Conservation (phyloP, 192 early-diverging fungal genomes). For the Dissophora ornata region DNA sequence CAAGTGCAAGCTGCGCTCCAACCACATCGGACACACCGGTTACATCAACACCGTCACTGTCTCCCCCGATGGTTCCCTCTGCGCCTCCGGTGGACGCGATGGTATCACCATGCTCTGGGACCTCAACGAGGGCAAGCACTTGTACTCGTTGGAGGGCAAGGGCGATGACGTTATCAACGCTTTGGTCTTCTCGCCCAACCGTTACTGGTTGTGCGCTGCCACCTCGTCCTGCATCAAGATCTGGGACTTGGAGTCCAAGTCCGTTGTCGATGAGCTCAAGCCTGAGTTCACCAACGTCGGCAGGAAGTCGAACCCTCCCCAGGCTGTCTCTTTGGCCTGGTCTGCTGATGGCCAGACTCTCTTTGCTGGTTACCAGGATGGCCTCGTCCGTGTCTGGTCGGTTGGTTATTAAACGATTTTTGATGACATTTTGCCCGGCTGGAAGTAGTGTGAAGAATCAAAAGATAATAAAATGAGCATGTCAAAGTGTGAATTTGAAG, state of each 20-base stretch:
- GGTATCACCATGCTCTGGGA: constrained; percentile 99
- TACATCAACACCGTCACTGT: constrained; percentile 99
- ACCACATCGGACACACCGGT: constrained; percentile 98
- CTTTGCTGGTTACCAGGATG: constrained; percentile 96
- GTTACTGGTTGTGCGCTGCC: constrained; percentile 99
- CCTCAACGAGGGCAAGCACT: constrained; percentile 99
- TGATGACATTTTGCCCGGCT: constrained; percentile 3
- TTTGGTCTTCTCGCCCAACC: constrained; percentile 98
- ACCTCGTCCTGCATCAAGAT: constrained; percentile 96
- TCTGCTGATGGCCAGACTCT: constrained; percentile 97
- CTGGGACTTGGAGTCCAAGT: constrained; percentile 99
- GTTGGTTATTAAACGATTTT: constrained; percentile 42
- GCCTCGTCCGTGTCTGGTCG: constrained; percentile 49
- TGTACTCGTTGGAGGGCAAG: constrained; percentile 92
- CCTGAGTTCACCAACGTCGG: constrained; percentile 78
- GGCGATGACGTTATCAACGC: constrained; percentile 97
- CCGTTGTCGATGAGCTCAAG: constrained; percentile 91
- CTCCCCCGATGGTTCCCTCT: constrained; percentile 99
- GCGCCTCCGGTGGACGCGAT: constrained; percentile 99
- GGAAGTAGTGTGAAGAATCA: constrained; percentile 21
- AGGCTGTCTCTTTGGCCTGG: constrained; percentile 98
- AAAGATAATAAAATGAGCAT: background rate
- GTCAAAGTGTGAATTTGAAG: background rate
- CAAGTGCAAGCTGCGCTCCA: constrained; percentile 99
- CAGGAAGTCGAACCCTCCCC: constrained; percentile 81